Conservation (phyloP, 768 basidiomycete genomes). For the Hygrophoropsis aurantiaca region DNA sequence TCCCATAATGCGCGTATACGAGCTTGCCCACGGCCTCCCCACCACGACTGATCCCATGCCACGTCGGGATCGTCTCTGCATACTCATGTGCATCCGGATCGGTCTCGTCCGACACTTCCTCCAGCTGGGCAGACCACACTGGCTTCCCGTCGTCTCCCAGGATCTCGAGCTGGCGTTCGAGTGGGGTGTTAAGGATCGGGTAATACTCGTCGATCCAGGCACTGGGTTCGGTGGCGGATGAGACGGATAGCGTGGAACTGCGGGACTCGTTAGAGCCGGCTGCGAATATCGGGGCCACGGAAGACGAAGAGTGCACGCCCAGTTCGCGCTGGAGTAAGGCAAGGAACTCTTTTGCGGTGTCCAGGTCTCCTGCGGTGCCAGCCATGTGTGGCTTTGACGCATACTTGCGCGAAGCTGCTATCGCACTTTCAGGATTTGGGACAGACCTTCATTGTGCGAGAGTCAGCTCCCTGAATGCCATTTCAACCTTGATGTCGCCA, state of each 20-base stretch:
- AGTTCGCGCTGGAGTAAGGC: slow-evolving; percentile 51
- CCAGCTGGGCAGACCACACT: slow-evolving; percentile 60
- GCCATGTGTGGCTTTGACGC: slow-evolving; percentile 61
- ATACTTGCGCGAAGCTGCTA: slow-evolving; percentile 50
- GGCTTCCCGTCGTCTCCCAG: slow-evolving; percentile 48
- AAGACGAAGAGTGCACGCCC: slow-evolving; percentile 30
- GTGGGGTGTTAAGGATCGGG: slow-evolving; percentile 69
- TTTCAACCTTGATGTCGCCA: neutral
- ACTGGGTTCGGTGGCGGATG: slow-evolving; percentile 36
- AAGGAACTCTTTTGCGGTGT: slow-evolving; percentile 58
- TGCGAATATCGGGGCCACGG: slow-evolving; percentile 45
- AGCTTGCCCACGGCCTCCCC: slow-evolving; percentile 65
- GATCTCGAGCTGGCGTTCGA: slow-evolving; percentile 55
- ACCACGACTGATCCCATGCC: slow-evolving; percentile 69
- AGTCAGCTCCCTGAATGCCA: neutral
- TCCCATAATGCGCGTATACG: slow-evolving; percentile 59
- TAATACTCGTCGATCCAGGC: slow-evolving; percentile 76
- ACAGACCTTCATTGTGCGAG: slow-evolving; percentile 42
- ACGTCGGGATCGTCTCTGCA: slow-evolving; percentile 56
- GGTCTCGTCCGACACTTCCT: slow-evolving; percentile 63
- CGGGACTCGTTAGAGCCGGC: slow-evolving; percentile 58
- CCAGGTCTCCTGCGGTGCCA: slow-evolving; percentile 53
- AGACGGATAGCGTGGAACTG: slow-evolving; percentile 49
- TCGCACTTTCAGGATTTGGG: slow-evolving; percentile 49
- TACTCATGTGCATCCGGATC: slow-evolving; percentile 64